phyloP scores from a whole-genome alignment of 495 filamentous ascomycete species.

The Baudoinia panamericana region DNA sequence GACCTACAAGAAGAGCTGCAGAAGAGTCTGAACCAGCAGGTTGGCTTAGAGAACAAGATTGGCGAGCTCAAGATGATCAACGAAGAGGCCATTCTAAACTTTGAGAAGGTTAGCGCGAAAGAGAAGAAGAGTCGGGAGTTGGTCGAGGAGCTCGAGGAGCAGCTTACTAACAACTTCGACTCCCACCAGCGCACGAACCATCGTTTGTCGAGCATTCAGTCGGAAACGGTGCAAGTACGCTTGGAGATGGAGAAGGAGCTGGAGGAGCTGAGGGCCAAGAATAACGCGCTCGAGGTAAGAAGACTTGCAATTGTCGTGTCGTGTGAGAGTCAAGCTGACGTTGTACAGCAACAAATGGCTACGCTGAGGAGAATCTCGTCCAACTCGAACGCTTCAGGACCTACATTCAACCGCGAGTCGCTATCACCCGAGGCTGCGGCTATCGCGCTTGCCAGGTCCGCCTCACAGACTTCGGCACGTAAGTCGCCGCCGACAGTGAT shows the following conservation, averaged over 20 bases:
- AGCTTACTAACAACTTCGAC: constrained; percentile 88
- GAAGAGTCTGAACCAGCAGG: constrained; percentile 29
- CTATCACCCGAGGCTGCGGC: constrained; percentile 30
- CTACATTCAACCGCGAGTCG: constrained; percentile 26
- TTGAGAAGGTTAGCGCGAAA: constrained; percentile 46
- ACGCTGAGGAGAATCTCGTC: constrained; percentile 32
- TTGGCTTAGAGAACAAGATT: constrained; percentile 44
- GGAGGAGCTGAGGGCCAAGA: constrained; percentile 49
- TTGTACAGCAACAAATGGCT: constrained; percentile 45
- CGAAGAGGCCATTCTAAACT: constrained; percentile 31
- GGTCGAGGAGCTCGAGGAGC: constrained; percentile 92
- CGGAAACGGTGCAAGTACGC: constrained; percentile 47
- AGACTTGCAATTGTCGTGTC: constrained; percentile 8
- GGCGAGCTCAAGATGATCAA: constrained; percentile 30
- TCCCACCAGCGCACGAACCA: constrained; percentile 71
- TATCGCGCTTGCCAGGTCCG: constrained; percentile 52
- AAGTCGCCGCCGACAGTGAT: constrained; percentile 69
- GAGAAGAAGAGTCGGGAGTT: constrained; percentile 78
- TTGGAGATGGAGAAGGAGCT: constrained; percentile 41
- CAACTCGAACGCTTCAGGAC: constrained; percentile 13
- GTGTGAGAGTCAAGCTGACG: constrained; percentile 26
- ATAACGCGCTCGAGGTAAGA: constrained; percentile 53
- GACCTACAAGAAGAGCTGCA: constrained; percentile 53
- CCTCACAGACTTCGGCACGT: constrained; percentile 60
- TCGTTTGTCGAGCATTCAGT: constrained; percentile 56